Percentiles rank a stretch among this genome's conserved stretches.
phyloP scores from a whole-genome alignment of 371 early-diverging fungal species.

The Dinochytrium kinnereticum region DNA sequence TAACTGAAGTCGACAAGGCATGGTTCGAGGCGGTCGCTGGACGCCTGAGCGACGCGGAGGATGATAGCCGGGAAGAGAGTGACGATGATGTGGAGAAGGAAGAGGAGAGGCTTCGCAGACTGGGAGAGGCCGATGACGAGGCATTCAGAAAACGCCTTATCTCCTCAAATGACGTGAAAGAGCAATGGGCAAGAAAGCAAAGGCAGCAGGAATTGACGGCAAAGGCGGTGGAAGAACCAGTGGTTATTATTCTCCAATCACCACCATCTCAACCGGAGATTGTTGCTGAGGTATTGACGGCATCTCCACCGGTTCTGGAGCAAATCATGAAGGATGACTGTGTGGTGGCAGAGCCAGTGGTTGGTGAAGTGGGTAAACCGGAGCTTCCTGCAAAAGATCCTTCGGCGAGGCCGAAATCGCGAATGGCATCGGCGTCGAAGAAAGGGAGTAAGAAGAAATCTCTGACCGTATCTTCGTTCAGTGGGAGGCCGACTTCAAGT shows the following conservation, averaged over 20 bases:
- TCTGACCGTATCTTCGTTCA: neutral
- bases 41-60: neutral
- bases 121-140: neutral
- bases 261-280: too few species aligned
- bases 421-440: neutral
- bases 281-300: too few species aligned
- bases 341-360: neutral
- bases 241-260: too few species aligned
- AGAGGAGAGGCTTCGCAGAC: neutral
- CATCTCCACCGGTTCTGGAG: neutral
- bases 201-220: neutral
- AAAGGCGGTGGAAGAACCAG: neutral
- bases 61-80: neutral
- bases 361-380: neutral
- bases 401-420: neutral
- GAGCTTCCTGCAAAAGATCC: neutral
- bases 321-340: neutral
- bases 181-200: neutral
- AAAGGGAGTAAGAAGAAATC: neutral
- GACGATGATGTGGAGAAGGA: neutral
- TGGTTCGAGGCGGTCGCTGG: slow-evolving; percentile 1
- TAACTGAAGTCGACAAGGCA: too few species aligned
- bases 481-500: slow-evolving; percentile 4
- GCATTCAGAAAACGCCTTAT: neutral
- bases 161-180: neutral